Conservation (phyloP, 495 filamentous ascomycete species). For the Penicillium desertorum region DNA sequence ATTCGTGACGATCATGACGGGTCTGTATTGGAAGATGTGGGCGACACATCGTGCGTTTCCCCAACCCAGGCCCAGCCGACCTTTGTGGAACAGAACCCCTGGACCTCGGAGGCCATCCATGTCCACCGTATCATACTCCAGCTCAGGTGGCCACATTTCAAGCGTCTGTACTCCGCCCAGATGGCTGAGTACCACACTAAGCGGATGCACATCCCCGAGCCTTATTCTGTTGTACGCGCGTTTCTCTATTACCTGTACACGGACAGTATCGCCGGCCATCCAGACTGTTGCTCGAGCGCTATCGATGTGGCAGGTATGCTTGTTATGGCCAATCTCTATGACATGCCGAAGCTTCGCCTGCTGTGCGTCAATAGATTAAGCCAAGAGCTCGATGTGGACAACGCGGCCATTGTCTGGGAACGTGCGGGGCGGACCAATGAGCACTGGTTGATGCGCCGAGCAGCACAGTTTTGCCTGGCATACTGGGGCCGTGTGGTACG, state of each 20-base stretch:
- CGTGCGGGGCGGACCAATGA: slow-evolving; percentile 85
- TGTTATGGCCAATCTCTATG: slow-evolving; percentile 96
- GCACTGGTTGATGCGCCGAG: slow-evolving; percentile 86
- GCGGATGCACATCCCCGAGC: slow-evolving; percentile 96
- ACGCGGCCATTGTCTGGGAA: slow-evolving; percentile 95
- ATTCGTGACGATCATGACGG: slow-evolving; percentile 62
- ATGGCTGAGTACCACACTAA: slow-evolving; percentile 97
- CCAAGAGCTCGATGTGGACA: slow-evolving; percentile 87
- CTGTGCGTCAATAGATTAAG: slow-evolving; percentile 85
- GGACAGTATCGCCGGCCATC: slow-evolving; percentile 74
- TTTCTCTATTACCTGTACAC: slow-evolving; percentile 97
- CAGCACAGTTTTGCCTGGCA: slow-evolving; percentile 81
- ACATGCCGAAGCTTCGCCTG: slow-evolving; percentile 87
- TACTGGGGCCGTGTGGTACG: slow-evolving; percentile 96
- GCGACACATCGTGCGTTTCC: slow-evolving; percentile 38
- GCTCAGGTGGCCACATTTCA: slow-evolving; percentile 95
- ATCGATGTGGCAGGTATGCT: slow-evolving; percentile 91
- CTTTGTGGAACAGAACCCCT: slow-evolving; percentile 60
- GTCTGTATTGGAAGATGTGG: slow-evolving; percentile 55
- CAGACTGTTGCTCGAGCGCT: slow-evolving; percentile 65
- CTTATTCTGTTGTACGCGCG: slow-evolving; percentile 88
- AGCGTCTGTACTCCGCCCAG: slow-evolving; percentile 81
- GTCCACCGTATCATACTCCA: slow-evolving; percentile 89
- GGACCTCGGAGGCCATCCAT: slow-evolving; percentile 83
- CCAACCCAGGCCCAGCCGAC: slow-evolving; percentile 48